Base-by-base conservation (phyloP, 1,284 basidiomycete genomes). In the Fomitopsis schrenkii region DNA sequence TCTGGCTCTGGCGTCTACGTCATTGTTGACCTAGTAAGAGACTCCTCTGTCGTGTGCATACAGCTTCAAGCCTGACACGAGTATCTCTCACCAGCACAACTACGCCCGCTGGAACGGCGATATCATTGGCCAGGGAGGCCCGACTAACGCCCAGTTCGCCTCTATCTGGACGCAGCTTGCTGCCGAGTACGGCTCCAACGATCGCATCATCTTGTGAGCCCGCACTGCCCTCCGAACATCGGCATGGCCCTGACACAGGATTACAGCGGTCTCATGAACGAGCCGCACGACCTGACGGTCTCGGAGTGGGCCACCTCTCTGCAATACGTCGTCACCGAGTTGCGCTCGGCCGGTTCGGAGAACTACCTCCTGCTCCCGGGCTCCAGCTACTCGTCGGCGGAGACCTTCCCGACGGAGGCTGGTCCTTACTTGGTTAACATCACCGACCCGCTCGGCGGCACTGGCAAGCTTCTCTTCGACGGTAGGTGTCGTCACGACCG, bases 81-180 rank as follows among this genome's bases (percentile, higher is more conserved):
- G 17, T 15, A 14, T 8, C 30, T 10, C 42, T 48, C 59, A 46
- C 41, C 2, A 74, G 76, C 81, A 83, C 72, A 82, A 83, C 74
- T 83, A 83, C 62, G 82, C 80, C 19, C 75, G 82, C 45, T 82
- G 79, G 79, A 80, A 83, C 61, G 77, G 76, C 26, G 71, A 66
- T 36, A 79, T 85, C 62, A 79, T 85, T 50, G 78, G 77, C 7
- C 80, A 83, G 64, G 84, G 82, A 58, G 83, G 83, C 9, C 83
- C 84, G 2, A 79, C 80, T 46, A 78, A 83, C 63, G 79, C 67
- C 15, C 75, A 84, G 68, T 84, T 80, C 62, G 79, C 82, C 12
- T 79, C 73, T 35, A 66, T 86, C 59, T 86, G 84, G 84, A 75
- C 75, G 6, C 77, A 82, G 63, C 72, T 87, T 45, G 83, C 84